Evolutionary conservation across 805 yeast species (phyloP), one percentile per base, ranked within the genome.

Genomic region (Isabelozyma heimii): DNA sequence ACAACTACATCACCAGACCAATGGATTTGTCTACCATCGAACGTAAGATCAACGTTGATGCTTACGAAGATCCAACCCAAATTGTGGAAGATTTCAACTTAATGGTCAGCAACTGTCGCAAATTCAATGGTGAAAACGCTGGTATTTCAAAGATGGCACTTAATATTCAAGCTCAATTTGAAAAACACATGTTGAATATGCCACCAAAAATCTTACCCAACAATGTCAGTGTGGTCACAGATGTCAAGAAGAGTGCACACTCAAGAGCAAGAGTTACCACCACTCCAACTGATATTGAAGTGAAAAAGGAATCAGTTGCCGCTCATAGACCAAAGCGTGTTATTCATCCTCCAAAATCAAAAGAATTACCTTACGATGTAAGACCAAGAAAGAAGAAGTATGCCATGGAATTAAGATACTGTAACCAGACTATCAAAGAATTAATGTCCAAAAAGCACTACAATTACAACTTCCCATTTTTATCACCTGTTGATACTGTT

Each of bases 11-110:
- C 59, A 77, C 81, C 54, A 76, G 85, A 59, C 99, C 99, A 38
- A 94, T 94, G 97, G 98, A 92, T 66, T 73, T 94, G 33, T 80
- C 91, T 3, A 90, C 97, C 1, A 88, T 94, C 55, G 99, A 94
- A 68, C 81, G 80, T 58, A 92, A 91, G 67, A 70, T 91, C 38
- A 75, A 63, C 39, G 81, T 67, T 7, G 82, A 83, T 60, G 91
- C 89, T 1, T 94, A 91, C 67, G 86, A 79, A 53, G 76, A 79
- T 5, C 84, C 91, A 9, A 79, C 79, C 53, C 83, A 84, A 53
- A 80, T 91, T 40, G 80, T 78, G 17, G 85, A 79, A 4, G 97
- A 91, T 69, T 87, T 91, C 70, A 84, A 88, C 59, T 72, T 88
- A 54, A 89, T 94, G 84, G 92, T 94, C 12, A 66, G 69, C 15